Base-by-base conservation (phyloP, 1,284 basidiomycete genomes). In the Microbotryum intermedium region DNA sequence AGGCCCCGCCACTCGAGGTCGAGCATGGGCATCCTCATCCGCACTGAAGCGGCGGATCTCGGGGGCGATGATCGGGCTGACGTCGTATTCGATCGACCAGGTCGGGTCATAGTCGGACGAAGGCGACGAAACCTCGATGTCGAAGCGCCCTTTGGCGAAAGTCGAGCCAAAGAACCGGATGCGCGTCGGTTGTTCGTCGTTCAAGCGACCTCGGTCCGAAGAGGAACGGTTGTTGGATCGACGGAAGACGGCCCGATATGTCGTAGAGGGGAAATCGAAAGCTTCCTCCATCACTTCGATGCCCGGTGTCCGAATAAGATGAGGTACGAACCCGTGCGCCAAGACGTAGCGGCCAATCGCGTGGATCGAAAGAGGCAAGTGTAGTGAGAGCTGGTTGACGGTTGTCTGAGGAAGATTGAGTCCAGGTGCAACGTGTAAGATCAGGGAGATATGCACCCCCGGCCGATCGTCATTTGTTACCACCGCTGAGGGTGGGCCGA, bases 381-480 rank as follows among this genome's bases (percentile, higher is more conserved):
- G 45, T 10, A 67, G 45, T 18, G 60, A 61, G n/a, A 67, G 58
- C 46, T 64, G 60, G 13, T 67, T 59, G 50, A 67, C 58, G 18
- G 52, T 58, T 5, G 60, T 56, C 8, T 58, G 58, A 10, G 61
- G 58, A 6, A 62, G 48, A 39, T 63, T 62, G 53, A 52, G 51
- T 16, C 60, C 60, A 2, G 64, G 60, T 0, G 55, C 46, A 9
- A 58, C 64, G 20, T 55, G 57, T 6, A 61, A 52, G 26, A 62
- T n/a, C 53, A 65, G 59, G 13, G 39, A 42, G 8, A 61, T 50
- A 10, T 52, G 55, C 42, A 65, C 54, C 9, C 63, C 63, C 0
- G 63, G 60, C n/a, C 63, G 55, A 2, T 43, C n/a, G 16, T 51
- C 50, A 11, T 23, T 25, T 25, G 21, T 11, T 10, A n/a, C 23